These are phyloP conservation scores for Allomyces arbusculus DNA, from an alignment of 192 early-diverging fungal species.

Conservation along the genomic window DNA sequence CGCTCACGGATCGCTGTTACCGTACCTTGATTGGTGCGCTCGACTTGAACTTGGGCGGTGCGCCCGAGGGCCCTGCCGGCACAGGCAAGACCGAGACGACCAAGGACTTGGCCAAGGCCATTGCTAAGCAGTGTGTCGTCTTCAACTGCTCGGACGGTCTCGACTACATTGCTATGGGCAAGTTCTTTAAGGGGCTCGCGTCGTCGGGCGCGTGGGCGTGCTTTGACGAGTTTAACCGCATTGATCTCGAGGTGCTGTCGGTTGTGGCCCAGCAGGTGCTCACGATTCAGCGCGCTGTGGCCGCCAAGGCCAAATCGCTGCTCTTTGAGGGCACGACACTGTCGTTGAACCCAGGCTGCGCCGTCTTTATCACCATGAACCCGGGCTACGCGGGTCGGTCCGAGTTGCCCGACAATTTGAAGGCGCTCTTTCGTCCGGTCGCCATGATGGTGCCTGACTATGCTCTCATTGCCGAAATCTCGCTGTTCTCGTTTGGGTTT, in stretches of 20 bases:
- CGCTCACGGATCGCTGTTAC: slow-evolving; percentile 96
- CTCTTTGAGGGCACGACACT: slow-evolving; percentile 32
- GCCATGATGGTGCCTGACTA: slow-evolving; percentile 98
- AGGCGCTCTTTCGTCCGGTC: slow-evolving; percentile 95
- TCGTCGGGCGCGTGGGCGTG: slow-evolving; percentile 99
- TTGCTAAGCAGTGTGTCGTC: slow-evolving; percentile 91
- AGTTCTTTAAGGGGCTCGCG: slow-evolving; percentile 95
- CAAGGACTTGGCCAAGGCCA: slow-evolving; percentile 82
- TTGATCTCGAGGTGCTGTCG: slow-evolving; percentile 91
- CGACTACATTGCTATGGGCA: slow-evolving; percentile 99
- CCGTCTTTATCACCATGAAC: slow-evolving; percentile 98
- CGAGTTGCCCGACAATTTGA: slow-evolving; percentile 94
- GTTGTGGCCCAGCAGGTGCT: slow-evolving; percentile 99
- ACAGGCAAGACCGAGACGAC: slow-evolving; percentile 99
- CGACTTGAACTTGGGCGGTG: slow-evolving; percentile 79
- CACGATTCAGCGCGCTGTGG: slow-evolving; percentile 88
- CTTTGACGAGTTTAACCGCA: slow-evolving; percentile 98
- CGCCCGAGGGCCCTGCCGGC: slow-evolving; percentile 94
- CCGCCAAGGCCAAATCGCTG: slow-evolving; percentile 4
- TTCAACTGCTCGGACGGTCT: slow-evolving; percentile 99
- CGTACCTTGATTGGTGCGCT: slow-evolving; percentile 94
- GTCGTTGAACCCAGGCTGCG: slow-evolving; percentile 68
- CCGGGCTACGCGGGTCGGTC: slow-evolving; percentile 97
- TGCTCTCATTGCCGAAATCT: slow-evolving; percentile 96
- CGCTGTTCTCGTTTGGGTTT: slow-evolving; percentile 99